Evolutionary conservation across 2,329 filamentous ascomycete genomes (phyloP).

Genomic region (Helminthosporium solani): DNA sequence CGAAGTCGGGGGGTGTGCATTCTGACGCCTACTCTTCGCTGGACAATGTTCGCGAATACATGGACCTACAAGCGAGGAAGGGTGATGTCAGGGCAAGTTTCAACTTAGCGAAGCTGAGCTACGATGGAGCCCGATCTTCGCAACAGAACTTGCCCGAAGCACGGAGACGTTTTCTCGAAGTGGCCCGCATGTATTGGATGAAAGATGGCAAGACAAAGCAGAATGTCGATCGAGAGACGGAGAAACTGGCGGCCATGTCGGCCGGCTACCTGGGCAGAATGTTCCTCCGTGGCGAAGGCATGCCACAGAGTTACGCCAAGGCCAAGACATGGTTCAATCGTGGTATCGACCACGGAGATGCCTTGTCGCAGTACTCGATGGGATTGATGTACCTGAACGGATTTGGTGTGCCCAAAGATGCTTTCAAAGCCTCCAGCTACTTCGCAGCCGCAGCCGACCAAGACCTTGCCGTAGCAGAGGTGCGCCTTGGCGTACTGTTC

Average conservation of each 20-base stretch:
- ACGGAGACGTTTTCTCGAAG: conserved; percentile 76
- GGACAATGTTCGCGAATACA: conserved; percentile 91
- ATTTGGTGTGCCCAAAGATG: conserved; percentile 68
- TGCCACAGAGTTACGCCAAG: conserved; percentile 73
- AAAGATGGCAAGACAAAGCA: conserved; percentile 73
- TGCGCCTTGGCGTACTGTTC: conserved; percentile 79
- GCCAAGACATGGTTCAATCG: conserved; percentile 82
- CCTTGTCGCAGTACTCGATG: conserved; percentile 80
- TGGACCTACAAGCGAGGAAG: conserved; percentile 86
- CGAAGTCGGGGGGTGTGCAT: conserved; percentile 68
- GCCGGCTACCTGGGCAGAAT: conserved; percentile 87
- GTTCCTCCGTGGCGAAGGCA: conserved; percentile 84
- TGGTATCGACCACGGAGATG: conserved; percentile 72
- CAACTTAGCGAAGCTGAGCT: conserved; percentile 81
- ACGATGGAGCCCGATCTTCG: conserved; percentile 78
- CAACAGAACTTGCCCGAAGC: conserved; percentile 72
- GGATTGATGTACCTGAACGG: conserved; percentile 83
- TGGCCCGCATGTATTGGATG: conserved; percentile 79
- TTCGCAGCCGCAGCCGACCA: conserved; percentile 80
- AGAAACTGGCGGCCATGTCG: conserved; percentile 78
- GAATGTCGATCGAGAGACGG: conserved; percentile 68
- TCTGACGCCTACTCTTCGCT: conserved; percentile 83
- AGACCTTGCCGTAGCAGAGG: conserved; percentile 77
- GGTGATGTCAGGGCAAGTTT: conserved; percentile 86
- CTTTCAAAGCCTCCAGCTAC: conserved; percentile 69